phyloP scores from a whole-genome alignment of 257 asterid species.

The Ilex asprella region DNA sequence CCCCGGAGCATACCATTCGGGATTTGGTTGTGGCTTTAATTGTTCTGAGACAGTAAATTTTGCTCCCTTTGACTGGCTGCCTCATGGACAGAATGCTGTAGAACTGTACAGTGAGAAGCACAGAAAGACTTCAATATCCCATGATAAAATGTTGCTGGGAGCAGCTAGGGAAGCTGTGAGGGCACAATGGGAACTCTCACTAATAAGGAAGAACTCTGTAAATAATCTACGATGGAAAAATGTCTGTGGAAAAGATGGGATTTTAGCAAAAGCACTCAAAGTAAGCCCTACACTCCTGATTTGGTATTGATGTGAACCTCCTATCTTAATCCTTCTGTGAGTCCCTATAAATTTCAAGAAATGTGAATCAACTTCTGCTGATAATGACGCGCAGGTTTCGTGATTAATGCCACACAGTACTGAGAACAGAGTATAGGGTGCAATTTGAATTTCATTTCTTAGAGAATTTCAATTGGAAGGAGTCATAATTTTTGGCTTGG shows the following conservation, averaged over 20 bases:
- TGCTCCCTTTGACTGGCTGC: constrained; percentile 87
- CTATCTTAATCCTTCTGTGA: too few relatives aligned
- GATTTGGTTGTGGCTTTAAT: constrained; percentile 69
- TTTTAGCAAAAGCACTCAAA: constrained; percentile 55
- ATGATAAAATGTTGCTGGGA: constrained; percentile 58
- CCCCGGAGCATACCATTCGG: constrained; percentile 74
- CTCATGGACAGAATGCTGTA: constrained; percentile 54
- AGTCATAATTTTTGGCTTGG: too few relatives aligned
- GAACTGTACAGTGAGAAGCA: constrained; percentile 49
- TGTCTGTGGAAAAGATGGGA: constrained; percentile 43
- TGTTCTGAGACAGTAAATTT: constrained; percentile 63
- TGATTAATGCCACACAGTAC: too few relatives aligned
- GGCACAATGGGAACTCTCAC: constrained; percentile 38
- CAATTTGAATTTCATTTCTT: too few relatives aligned
- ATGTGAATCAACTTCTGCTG: too few relatives aligned
- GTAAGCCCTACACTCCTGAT: constrained; percentile 29
- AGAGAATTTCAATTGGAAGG: too few relatives aligned
- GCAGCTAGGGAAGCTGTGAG: constrained; percentile 61
- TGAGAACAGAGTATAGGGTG: too few relatives aligned
- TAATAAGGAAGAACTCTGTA: constrained; percentile 13
- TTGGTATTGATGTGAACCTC: background rate
- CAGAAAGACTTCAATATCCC: constrained; percentile 57
- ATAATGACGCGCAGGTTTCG: too few relatives aligned
- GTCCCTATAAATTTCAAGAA: too few relatives aligned
- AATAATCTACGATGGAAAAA: constrained; percentile 34